Percentiles rank a stretch among this genome's conserved stretches.
Conservation (phyloP, 306 rosid genomes). For the Purshia tridentata region DNA sequence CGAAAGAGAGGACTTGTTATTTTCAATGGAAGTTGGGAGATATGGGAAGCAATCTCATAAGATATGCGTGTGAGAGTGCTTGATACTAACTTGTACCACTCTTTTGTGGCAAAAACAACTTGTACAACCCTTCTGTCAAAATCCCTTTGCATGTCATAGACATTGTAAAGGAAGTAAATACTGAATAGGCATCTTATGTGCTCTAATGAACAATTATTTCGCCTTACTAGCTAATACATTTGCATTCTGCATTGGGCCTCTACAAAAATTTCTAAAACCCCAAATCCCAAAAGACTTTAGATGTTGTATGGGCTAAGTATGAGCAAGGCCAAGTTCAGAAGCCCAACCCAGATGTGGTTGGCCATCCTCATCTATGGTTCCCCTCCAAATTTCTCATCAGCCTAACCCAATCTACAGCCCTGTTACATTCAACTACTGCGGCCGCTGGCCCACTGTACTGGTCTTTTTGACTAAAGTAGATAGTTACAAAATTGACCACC, state of each 20-base stretch:
- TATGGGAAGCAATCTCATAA: no score
- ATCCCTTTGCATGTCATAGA: background rate
- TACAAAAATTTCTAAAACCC: background rate
- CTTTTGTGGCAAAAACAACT: background rate
- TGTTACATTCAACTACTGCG: constrained; percentile 14
- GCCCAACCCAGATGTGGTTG: background rate
- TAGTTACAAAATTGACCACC: constrained; percentile 26
- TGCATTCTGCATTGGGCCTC: constrained; percentile 3
- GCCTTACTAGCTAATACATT: background rate
- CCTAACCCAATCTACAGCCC: background rate
- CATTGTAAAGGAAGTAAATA: background rate
- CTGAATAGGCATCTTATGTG: no score
- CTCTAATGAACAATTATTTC: no score
- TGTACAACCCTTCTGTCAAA: background rate
- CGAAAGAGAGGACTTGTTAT: no score
- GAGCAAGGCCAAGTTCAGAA: background rate
- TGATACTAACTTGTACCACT: no score
- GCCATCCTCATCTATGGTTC: background rate
- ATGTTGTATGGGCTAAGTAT: background rate
- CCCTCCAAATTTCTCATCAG: background rate
- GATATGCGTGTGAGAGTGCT: no score
- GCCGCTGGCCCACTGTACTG: constrained; percentile 9
- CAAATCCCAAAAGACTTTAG: background rate
- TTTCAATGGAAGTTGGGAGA: no score
- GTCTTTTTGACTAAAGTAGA: constrained; percentile 25